phyloP scores from a whole-genome alignment of 164 flowering plant genomes.

The Nymphaea thermarum region DNA sequence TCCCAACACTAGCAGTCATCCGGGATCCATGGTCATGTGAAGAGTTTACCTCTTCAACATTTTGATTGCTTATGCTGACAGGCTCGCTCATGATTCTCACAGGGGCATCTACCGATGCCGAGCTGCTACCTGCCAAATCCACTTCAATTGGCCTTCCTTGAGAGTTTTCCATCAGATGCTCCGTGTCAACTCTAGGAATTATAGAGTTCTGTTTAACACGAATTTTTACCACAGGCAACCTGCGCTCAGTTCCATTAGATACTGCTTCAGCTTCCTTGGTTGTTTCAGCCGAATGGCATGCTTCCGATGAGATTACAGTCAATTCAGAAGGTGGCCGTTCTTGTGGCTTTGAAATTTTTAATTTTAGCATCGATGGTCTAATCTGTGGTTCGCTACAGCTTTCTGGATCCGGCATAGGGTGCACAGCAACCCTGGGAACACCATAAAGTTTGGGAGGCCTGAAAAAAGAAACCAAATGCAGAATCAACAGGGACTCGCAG shows the following conservation, averaged over 20 bases:
- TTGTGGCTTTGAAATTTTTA: constrained; percentile 19
- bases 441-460: constrained; percentile 85
- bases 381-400: constrained; percentile 10
- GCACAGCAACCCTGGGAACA: constrained; percentile 37
- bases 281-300: constrained; percentile 19
- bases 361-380: constrained; percentile 34
- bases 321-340: background rate
- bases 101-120: constrained; percentile 88
- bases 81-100: constrained; percentile 34
- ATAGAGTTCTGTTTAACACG: constrained; percentile 54
- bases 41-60: constrained; percentile 72
- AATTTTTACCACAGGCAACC: constrained; percentile 52
- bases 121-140: constrained; percentile 67
- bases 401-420: background rate
- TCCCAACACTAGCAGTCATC: constrained; percentile 81
- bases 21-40: constrained; percentile 69
- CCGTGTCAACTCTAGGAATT: constrained; percentile 49
- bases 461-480: background rate
- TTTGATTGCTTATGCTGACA: constrained; percentile 40
- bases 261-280: constrained; percentile 44
- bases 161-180: constrained; percentile 32
- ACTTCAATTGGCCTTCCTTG: constrained; percentile 35
- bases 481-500: no score
- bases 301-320: constrained; percentile 7
- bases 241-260: constrained; percentile 52